phyloP scores from a whole-genome alignment of 2,329 filamentous ascomycete species.

The Hysterium pulicare region DNA sequence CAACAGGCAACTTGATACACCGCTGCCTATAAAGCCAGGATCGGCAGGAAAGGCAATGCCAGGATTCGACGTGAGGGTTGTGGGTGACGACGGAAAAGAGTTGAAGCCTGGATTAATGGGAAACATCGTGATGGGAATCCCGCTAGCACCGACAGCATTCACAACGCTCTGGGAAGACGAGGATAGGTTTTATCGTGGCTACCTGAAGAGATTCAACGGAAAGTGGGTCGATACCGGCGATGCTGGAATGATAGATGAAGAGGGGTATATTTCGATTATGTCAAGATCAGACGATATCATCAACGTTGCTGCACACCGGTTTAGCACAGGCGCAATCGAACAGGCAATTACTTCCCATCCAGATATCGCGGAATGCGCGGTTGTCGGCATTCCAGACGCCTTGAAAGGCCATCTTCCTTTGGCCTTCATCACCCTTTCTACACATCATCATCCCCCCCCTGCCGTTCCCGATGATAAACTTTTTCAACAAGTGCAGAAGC shows the following conservation, averaged over 20 bases:
- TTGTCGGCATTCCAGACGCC: conserved; percentile 79
- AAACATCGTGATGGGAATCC: conserved; percentile 82
- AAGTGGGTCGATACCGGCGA: conserved; percentile 91
- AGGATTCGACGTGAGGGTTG: conserved; percentile 81
- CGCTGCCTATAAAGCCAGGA: conserved; percentile 70
- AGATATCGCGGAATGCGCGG: conserved; percentile 75
- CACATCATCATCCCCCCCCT: conserved; percentile 50
- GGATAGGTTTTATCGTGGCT: conserved; percentile 79
- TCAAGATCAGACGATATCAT: conserved; percentile 77
- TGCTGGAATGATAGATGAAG: conserved; percentile 77
- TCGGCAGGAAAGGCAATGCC: conserved; percentile 90
- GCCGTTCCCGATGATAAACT: conserved; percentile 50
- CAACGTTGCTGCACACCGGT: conserved; percentile 90
- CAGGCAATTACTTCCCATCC: conserved; percentile 84
- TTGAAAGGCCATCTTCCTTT: conserved; percentile 91
- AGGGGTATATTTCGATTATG: conserved; percentile 65
- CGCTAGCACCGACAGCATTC: conserved; percentile 81
- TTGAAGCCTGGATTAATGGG: conserved; percentile 74
- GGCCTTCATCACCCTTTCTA: conserved; percentile 70
- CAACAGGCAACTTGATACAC: conserved; percentile 40
- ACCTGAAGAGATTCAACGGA: conserved; percentile 76
- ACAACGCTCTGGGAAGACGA: conserved; percentile 83
- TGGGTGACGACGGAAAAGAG: conserved; percentile 75
- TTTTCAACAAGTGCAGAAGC: conserved; percentile 64
- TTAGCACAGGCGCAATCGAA: conserved; percentile 85